Evolutionary conservation across 148 eudicot species (phyloP), one percentile per base, ranked within the genome.

Genomic region (Agrostemma githago): DNA sequence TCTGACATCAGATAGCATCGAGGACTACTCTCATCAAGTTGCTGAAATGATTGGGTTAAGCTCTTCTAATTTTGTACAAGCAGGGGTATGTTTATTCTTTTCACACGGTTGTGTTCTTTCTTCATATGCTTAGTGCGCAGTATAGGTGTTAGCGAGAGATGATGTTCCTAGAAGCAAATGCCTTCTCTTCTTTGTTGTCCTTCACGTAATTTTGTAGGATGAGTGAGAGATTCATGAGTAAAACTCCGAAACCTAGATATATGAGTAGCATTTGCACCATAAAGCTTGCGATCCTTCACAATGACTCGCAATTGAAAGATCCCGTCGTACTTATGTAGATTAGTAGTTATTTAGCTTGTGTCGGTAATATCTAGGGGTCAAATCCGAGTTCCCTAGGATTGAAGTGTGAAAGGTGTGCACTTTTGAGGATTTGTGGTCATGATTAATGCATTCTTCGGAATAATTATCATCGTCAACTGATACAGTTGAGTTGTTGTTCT

Each of bases 1-100:
- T 34, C 81, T 89, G 66, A 89, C 85, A 68, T 84, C 91, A 59
- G 99, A 96, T 84, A 91, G 89, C 70, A 84, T 96, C 19, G 99
- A 96, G 81, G 99, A 96, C 80, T 96, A 96, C 79, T 88, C 99
- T 0, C 97, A 92, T 87, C 99, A 96, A 87, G 89, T 96, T 84
- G 97, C 97, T 15, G 99, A 92, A 83, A 96, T 96, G 96, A 88
- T 96, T 70, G 97, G 97, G 70, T 79, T 96, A 42, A 87, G 90
- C 75, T 97, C 87, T 61, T 96, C 99, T 57, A 86, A 83, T 86
- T 90, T 96, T 62, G 46, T 80, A 59, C 92, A 90, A 84, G 94
- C 95, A 8, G 99, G 99, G 78, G 99, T 96, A 86, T 76, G 74
- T 26, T 11, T 44, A 37, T 66, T 38, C 26, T 21, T 59, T 12